A percentile compares a stretch with the other conserved stretches of the same genome.
phyloP scores from a whole-genome alignment of 164 flowering plant genomes.

The Berberis vulgaris region DNA sequence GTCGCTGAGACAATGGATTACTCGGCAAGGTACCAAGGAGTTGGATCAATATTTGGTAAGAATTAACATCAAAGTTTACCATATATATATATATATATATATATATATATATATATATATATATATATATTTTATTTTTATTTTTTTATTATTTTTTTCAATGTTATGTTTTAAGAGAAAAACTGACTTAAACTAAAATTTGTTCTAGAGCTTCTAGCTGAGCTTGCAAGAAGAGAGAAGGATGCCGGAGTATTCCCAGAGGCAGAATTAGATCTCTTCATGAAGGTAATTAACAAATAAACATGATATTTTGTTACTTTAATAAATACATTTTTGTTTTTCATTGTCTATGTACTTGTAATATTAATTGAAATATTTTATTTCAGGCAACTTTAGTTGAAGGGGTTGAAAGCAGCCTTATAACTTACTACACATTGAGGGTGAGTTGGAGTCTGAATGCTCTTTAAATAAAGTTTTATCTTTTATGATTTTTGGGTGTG shows the following conservation, averaged over 20 bases:
- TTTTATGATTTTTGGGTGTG: background rate
- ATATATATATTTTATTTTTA: background rate
- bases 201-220: conserved; percentile 62
- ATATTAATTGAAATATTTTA: background rate
- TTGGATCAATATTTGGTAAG: conserved; percentile 83
- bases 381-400: conserved; percentile 64
- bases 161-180: background rate
- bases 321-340: background rate
- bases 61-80: background rate
- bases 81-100: background rate
- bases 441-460: conserved; percentile 24
- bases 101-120: background rate
- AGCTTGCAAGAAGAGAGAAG: conserved; percentile 84
- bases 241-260: conserved; percentile 81
- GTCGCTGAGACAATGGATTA: conserved; percentile 95
- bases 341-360: background rate
- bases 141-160: background rate
- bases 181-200: background rate
- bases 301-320: background rate
- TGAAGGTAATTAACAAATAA: conserved; percentile 21
- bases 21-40: conserved; percentile 94
- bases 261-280: conserved; percentile 85
- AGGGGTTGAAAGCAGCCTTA: conserved; percentile 67
- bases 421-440: conserved; percentile 70
- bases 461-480: background rate